A percentile compares a stretch with the other conserved stretches of the same genome.
phyloP scores from a whole-genome alignment of 257 asterid species.

The Craterostigma plantagineum region DNA sequence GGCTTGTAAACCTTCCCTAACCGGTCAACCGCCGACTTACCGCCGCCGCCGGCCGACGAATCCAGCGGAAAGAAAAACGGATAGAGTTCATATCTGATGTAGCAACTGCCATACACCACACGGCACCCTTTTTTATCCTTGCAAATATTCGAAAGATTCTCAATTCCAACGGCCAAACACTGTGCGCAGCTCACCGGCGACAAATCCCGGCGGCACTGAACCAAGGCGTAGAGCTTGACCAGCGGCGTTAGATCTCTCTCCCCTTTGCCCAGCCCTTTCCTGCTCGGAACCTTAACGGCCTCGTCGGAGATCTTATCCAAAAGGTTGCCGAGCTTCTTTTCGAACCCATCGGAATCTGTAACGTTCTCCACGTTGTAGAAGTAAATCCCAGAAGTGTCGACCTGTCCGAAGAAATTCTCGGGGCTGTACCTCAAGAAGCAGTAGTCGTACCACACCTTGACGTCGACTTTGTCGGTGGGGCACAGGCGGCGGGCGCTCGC shows the following conservation, averaged over 20 bases:
- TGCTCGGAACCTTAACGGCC: conserved; percentile 24
- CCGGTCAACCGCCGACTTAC: neutral
- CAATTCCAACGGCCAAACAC: conserved; percentile 41
- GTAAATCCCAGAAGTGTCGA: conserved; percentile 29
- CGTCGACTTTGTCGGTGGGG: conserved; percentile 31
- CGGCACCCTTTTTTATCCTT: conserved; percentile 41
- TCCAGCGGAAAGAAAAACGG: conserved; percentile 66
- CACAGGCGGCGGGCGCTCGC: conserved; percentile 18
- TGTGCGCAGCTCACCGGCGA: conserved; percentile 11
- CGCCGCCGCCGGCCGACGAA: neutral
- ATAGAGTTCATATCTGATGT: conserved; percentile 49
- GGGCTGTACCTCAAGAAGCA: conserved; percentile 38
- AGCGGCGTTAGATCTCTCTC: conserved; percentile 20
- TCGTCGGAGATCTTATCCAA: conserved; percentile 18
- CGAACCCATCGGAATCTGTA: conserved; percentile 30
- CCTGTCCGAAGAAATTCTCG: conserved; percentile 22
- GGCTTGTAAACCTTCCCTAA: too few species aligned
- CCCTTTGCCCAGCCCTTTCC: conserved; percentile 42
- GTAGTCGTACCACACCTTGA: conserved; percentile 52
- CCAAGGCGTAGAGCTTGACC: conserved; percentile 36
- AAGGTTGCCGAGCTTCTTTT: conserved; percentile 16
- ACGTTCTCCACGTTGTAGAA: conserved; percentile 28
- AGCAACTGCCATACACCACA: conserved; percentile 45
- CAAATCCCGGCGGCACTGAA: conserved; percentile 64
- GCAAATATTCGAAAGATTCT: conserved; percentile 24